These are phyloP conservation scores for Anthracocystis panici-leucophaei DNA, from an alignment of 1,284 basidiomycete genomes.

Conservation along the genomic window DNA sequence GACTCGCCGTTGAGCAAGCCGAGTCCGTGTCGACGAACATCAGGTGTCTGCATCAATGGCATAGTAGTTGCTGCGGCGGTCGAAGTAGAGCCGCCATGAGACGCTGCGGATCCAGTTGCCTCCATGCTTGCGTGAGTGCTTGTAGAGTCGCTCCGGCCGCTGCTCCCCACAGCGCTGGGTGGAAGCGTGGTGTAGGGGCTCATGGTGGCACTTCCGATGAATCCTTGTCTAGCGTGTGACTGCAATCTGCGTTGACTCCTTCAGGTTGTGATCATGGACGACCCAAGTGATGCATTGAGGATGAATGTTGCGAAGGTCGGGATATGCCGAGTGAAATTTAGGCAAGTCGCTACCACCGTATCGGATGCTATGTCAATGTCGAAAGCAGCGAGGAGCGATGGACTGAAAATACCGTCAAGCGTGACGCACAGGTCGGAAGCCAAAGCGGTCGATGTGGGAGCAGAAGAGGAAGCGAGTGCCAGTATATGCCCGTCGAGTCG, in stretches of 20 bases:
- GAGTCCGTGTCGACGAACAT: slow-evolving; percentile 26
- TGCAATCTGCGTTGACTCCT: not conserved
- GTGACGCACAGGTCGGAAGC: too few species aligned
- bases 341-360: not conserved
- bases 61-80: slow-evolving; percentile 14
- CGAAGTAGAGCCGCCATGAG: slow-evolving; percentile 11
- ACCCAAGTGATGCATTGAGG: not conserved
- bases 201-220: not conserved
- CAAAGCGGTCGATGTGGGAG: too few species aligned
- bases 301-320: not conserved
- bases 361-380: too few species aligned
- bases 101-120: slow-evolving; percentile 12
- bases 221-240: not conserved
- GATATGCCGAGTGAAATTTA: not conserved
- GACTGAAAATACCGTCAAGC: too few species aligned
- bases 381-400: too few species aligned
- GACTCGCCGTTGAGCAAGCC: slow-evolving; percentile 29
- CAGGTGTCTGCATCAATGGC: slow-evolving; percentile 15
- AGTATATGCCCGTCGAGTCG: not conserved
- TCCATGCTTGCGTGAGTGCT: slow-evolving; percentile 33
- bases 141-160: slow-evolving; percentile 18
- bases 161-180: slow-evolving; percentile 2
- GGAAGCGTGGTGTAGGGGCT: slow-evolving; percentile 16
- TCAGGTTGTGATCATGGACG: not conserved
- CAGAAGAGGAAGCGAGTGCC: too few species aligned